Base-by-base conservation (phyloP, 139 green algal species). In the Chlorella sorokiniana region DNA sequence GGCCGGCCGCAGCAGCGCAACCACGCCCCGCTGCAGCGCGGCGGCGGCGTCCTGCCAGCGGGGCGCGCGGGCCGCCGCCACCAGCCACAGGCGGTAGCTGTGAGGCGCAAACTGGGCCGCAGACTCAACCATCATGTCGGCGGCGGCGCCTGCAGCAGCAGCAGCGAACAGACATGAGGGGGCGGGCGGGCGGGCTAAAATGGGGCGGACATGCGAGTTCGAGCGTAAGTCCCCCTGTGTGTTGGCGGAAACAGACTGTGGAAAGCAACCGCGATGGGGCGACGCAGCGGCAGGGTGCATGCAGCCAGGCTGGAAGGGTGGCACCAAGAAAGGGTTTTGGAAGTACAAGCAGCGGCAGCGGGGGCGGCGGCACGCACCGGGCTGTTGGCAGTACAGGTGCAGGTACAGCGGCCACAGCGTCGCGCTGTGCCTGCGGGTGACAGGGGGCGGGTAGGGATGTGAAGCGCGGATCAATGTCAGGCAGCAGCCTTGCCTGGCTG, bases 51-150 rank as follows among this genome's bases (percentile, higher is more conserved):
- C 77, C n/a, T 82, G 77, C 77, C 77, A 82, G 9, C 23, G 25
- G 1, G 27, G 40, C 35, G 44, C 27, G 35, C 67, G 77, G 33
- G 41, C 41, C 7, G 23, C 33, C 20, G 77, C 77, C 16, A 41
- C 35, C 0, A 82, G 62, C 77, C 77, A 82, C 33, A 76, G 45
- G 42, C 63, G 64, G 77, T 82, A 82, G 77, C 77, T 76, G 62
- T 75, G 63, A 0, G 64, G 64, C 0, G 77, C 77, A 75, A 82
- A 82, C 42, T 62, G 63, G 3, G 76, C 63, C 59, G 77, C 77
- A 4, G 77, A 76, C 29, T 82, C 63, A 5, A 67, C 14, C 77
- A 82, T 82, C 59, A 23, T 38, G n/a, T 29, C n/a, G 25, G 41
- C 61, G 1, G 42, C 23, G 51, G 48, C 48, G 71, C 71, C 71